These are phyloP conservation scores for Medicago arabica DNA, from an alignment of 306 rosid species.

Conservation along the genomic window DNA sequence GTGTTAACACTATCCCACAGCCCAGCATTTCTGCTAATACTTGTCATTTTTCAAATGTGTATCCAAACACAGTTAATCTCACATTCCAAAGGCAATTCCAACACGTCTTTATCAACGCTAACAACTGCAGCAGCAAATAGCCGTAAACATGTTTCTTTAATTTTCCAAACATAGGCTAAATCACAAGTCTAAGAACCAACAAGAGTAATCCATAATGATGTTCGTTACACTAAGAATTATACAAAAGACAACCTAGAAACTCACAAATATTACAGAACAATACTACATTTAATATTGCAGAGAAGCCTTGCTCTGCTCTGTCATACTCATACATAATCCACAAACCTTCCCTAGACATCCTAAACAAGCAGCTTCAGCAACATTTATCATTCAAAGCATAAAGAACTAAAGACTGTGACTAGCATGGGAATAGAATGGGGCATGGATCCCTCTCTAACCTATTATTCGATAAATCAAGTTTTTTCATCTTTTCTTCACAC, in stretches of 20 bases:
- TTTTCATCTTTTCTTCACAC: conserved; percentile 96
- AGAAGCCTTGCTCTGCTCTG: conserved; percentile 2
- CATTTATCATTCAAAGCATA: conserved; percentile 5
- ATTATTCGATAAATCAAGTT: conserved; percentile 62
- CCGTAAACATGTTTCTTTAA: not conserved
- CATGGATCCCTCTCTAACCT: conserved; percentile 83
- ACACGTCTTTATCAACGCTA: not conserved
- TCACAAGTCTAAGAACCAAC: conserved; percentile 23
- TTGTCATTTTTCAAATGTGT: not conserved
- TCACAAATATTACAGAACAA: conserved; percentile 29
- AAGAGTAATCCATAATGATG: conserved; percentile 23
- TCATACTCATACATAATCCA: conserved; percentile 7
- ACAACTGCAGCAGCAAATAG: not conserved
- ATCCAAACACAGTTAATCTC: not conserved
- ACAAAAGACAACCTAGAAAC: conserved; percentile 31
- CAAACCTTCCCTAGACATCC: conserved; percentile 30
- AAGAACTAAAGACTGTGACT: not conserved
- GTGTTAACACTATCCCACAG: not conserved
- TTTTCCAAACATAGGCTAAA: not conserved
- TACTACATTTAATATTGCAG: conserved; percentile 27
- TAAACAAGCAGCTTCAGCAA: conserved; percentile 29
- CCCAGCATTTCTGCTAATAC: not conserved
- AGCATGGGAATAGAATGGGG: conserved; percentile 86
- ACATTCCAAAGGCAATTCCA: not conserved
- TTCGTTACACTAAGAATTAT: conserved; percentile 16